Evolutionary conservation across 129 eudicot species (phyloP).

Genomic region (Heracleum sosnowskyi): DNA sequence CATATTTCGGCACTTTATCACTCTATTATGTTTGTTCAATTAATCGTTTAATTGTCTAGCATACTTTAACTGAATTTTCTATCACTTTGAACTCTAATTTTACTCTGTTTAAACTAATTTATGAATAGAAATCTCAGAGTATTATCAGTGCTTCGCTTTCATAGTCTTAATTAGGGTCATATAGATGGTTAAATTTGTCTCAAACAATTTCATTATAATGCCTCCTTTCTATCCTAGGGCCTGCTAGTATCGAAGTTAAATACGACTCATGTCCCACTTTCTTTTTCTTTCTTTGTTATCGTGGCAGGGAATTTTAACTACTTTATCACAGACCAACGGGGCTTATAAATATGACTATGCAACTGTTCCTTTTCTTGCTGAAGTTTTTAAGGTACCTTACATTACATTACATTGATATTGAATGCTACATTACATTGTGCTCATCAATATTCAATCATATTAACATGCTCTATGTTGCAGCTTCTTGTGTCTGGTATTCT

Average conservation of each 20-base stretch:
- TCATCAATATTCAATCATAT: not conserved
- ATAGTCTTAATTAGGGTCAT: not conserved
- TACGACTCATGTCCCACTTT: too few relatives aligned
- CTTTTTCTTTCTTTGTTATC: too few relatives aligned
- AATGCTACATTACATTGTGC: not conserved
- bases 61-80: too few relatives aligned
- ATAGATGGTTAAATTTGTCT: not conserved
- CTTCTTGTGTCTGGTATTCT: conserved; percentile 60
- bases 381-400: conserved; percentile 68
- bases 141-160: not conserved
- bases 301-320: conserved; percentile 87
- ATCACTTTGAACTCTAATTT: too few relatives aligned
- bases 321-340: conserved; percentile 84
- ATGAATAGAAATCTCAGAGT: not conserved
- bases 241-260: not conserved
- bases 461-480: conserved; percentile 27
- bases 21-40: not conserved
- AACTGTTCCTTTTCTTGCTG: conserved; percentile 96
- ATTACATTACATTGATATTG: not conserved
- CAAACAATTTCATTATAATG: not conserved
- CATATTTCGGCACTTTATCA: not conserved
- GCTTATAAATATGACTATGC: conserved; percentile 93
- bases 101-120: not conserved
- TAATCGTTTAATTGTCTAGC: not conserved
- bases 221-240: too few relatives aligned